phyloP scores from a whole-genome alignment of 2,329 filamentous ascomycete species.

The Thelonectria blattea region DNA sequence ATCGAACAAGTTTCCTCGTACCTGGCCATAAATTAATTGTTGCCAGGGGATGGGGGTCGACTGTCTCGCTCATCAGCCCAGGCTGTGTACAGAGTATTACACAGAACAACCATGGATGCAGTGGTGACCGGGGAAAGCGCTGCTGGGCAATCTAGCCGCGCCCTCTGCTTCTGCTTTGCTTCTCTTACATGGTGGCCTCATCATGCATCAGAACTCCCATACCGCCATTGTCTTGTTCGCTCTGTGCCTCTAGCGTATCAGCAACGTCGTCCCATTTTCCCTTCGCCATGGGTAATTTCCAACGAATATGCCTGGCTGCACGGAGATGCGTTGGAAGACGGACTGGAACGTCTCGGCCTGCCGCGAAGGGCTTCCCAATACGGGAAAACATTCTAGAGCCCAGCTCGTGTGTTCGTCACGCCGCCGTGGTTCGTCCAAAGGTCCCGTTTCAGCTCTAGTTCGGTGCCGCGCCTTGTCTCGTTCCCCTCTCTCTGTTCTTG shows the following conservation, averaged over 20 bases:
- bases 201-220: background rate
- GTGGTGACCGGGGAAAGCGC: background rate
- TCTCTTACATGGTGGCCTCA: background rate
- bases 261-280: background rate
- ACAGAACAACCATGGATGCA: conserved; percentile 1
- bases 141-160: background rate
- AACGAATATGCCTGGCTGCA: background rate
- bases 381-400: conserved; percentile 9
- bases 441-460: conserved; percentile 17
- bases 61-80: conserved; percentile 11
- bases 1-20: background rate
- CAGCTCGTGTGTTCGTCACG: conserved; percentile 15
- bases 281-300: background rate
- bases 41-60: background rate
- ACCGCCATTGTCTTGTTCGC: background rate
- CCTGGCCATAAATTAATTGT: background rate
- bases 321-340: background rate
- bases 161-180: background rate
- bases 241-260: background rate
- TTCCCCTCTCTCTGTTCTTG: background rate
- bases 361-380: conserved; percentile 17
- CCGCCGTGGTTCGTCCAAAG: conserved; percentile 5
- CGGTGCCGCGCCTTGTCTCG: conserved; percentile 9
- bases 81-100: conserved; percentile 20
- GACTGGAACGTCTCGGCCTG: conserved; percentile 11